These are phyloP conservation scores for Globisporangium takayamanum DNA, from an alignment of 352 stramenopile species.

Conservation along the genomic window DNA sequence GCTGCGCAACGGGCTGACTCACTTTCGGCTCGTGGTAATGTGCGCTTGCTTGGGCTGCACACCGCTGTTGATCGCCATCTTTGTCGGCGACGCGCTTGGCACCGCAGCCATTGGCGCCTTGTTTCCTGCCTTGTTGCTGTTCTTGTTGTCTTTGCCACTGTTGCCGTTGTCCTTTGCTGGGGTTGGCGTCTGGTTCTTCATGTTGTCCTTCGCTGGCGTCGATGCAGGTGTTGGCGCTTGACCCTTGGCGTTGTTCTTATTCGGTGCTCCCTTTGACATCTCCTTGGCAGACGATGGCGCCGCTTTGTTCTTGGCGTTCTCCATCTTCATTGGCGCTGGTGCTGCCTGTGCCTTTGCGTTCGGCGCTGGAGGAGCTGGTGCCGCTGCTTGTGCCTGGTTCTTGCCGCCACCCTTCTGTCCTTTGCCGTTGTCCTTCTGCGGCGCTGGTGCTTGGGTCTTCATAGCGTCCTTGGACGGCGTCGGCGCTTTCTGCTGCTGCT, in stretches of 20 bases:
- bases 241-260: too few relatives aligned
- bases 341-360: background rate
- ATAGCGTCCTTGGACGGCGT: slow-evolving; percentile 1
- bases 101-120: background rate
- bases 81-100: slow-evolving; percentile 4
- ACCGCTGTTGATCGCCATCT: background rate
- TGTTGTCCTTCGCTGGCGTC: background rate
- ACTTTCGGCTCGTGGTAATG: slow-evolving; percentile 10
- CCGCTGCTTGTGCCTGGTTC: background rate
- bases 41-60: slow-evolving; percentile 6
- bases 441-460: slow-evolving; percentile 2
- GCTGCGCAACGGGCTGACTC: background rate
- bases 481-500: slow-evolving; percentile 6
- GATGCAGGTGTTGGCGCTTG: too few relatives aligned
- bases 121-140: slow-evolving; percentile 1
- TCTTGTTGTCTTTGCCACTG: slow-evolving; percentile 4
- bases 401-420: background rate
- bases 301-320: slow-evolving; percentile 3
- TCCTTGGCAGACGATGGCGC: too few relatives aligned
- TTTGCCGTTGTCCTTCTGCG: slow-evolving; percentile 4
- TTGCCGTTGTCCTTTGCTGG: background rate
- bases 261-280: too few relatives aligned
- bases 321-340: slow-evolving; percentile 1
- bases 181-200: too few relatives aligned
- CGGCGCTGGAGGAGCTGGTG: background rate